phyloP scores from a whole-genome alignment of 768 basidiomycete genomes.

The Boletus coccyginus region DNA sequence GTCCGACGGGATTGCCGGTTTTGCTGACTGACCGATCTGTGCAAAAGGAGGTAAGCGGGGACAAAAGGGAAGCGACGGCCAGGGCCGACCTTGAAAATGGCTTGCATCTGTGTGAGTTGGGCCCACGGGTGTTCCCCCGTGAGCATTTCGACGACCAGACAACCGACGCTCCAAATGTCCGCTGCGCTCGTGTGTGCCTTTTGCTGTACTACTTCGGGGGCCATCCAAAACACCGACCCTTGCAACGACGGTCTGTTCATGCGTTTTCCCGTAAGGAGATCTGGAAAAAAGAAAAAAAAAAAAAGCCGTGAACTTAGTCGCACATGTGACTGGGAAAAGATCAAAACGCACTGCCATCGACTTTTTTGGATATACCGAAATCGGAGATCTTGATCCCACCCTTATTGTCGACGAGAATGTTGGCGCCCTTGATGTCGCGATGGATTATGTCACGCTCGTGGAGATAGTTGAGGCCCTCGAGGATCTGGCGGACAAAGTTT shows the following conservation, averaged over 20 bases:
- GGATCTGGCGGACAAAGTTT: constrained; percentile 90
- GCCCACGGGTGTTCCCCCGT: constrained; percentile 97
- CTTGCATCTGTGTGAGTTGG: constrained; percentile 97
- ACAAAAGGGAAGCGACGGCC: too few species aligned
- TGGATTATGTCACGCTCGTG: constrained; percentile 95
- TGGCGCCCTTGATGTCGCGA: constrained; percentile 98
- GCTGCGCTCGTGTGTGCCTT: constrained; percentile 88
- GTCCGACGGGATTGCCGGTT: constrained; percentile 86
- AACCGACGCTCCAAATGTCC: constrained; percentile 96
- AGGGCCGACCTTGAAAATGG: constrained; percentile 82
- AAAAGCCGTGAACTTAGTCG: constrained; percentile 20
- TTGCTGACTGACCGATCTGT: constrained; percentile 89
- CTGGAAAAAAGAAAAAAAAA: constrained; percentile 16
- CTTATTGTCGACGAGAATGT: constrained; percentile 97
- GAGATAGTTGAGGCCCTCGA: constrained; percentile 84
- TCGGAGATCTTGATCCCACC: constrained; percentile 97
- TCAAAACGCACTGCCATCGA: constrained; percentile 81
- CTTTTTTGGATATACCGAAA: constrained; percentile 96
- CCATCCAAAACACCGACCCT: constrained; percentile 99
- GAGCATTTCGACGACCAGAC: constrained; percentile 94
- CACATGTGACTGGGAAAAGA: background rate
- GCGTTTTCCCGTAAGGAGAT: constrained; percentile 56
- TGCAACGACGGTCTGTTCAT: constrained; percentile 90
- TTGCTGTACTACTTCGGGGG: constrained; percentile 97
- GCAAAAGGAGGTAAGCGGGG: background rate